Evolutionary conservation across 352 stramenopile species (phyloP).

Genomic region (Globisporangium splendens): DNA sequence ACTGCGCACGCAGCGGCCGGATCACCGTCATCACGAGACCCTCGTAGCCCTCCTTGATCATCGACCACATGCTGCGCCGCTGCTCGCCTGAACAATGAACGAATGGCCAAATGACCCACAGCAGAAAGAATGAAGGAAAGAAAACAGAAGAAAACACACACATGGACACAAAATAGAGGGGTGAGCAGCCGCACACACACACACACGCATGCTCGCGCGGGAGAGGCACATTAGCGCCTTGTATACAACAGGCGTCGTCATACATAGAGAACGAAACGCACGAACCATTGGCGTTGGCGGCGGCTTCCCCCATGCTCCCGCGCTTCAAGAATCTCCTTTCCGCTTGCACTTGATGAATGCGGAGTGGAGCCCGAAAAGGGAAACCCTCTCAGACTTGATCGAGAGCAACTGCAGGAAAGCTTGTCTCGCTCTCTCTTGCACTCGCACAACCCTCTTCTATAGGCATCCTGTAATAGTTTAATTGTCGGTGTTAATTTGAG

Average conservation of each 20-base stretch:
- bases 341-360: not conserved
- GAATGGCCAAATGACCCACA: not conserved
- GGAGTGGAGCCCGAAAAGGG: not conserved
- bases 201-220: not conserved
- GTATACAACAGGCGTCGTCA: not conserved
- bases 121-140: not conserved
- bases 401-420: not conserved
- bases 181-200: not conserved
- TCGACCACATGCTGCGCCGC: slow-evolving; percentile 73
- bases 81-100: slow-evolving; percentile 14
- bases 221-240: not conserved
- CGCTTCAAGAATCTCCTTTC: not conserved
- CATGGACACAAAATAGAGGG: not conserved
- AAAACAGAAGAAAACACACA: not conserved
- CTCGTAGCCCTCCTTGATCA: slow-evolving; percentile 83
- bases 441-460: no score
- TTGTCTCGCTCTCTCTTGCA: not conserved
- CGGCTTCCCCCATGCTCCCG: slow-evolving; percentile 4
- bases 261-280: not conserved
- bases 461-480: no score
- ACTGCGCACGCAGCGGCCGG: slow-evolving; percentile 61
- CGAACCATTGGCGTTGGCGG: not conserved
- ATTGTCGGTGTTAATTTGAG: no score
- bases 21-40: slow-evolving; percentile 81
- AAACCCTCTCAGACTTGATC: slow-evolving; percentile 4